Percentiles rank a stretch among this genome's conserved stretches.
Evolutionary conservation across 148 eudicot genomes (phyloP).

Genomic region (Silene conica): DNA sequence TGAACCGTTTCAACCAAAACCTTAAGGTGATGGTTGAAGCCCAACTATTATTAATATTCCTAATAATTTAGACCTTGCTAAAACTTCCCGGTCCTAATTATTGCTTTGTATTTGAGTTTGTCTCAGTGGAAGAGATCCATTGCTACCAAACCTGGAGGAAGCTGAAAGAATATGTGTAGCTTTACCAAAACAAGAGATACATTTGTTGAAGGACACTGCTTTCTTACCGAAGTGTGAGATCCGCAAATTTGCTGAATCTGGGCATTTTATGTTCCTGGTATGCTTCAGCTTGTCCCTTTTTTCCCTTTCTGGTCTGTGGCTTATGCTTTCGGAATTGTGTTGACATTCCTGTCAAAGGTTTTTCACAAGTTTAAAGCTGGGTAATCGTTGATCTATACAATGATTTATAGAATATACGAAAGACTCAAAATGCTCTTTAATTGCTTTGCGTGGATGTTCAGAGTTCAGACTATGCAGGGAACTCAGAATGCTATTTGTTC

Average conservation of each 20-base stretch:
- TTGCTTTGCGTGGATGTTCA: not conserved
- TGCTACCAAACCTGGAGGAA: constrained; percentile 37
- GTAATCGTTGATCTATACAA: not conserved
- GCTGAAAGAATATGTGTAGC: constrained; percentile 37
- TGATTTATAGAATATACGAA: not conserved
- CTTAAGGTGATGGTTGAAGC: too few relatives aligned
- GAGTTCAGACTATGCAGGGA: not conserved
- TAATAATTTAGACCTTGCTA: not conserved
- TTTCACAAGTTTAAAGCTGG: not conserved
- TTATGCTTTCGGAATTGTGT: not conserved
- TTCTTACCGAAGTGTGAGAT: constrained; percentile 36
- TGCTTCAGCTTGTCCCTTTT: constrained; percentile 9
- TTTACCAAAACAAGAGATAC: constrained; percentile 35
- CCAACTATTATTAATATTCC: too few relatives aligned
- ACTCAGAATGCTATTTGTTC: not conserved
- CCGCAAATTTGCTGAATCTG: constrained; percentile 35
- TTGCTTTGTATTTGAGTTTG: constrained; percentile 3
- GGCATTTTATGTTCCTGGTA: constrained; percentile 42
- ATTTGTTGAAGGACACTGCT: constrained; percentile 19
- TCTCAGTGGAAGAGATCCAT: constrained; percentile 38
- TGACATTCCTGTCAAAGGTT: not conserved
- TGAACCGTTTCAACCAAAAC: too few relatives aligned
- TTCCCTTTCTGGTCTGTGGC: constrained; percentile 4
- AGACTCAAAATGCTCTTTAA: not conserved
- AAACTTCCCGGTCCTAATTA: not conserved